Percentiles rank a stretch among this genome's conserved stretches.
phyloP scores from a whole-genome alignment of 2,329 filamentous ascomycete species.

The Aspergillus piperis region DNA sequence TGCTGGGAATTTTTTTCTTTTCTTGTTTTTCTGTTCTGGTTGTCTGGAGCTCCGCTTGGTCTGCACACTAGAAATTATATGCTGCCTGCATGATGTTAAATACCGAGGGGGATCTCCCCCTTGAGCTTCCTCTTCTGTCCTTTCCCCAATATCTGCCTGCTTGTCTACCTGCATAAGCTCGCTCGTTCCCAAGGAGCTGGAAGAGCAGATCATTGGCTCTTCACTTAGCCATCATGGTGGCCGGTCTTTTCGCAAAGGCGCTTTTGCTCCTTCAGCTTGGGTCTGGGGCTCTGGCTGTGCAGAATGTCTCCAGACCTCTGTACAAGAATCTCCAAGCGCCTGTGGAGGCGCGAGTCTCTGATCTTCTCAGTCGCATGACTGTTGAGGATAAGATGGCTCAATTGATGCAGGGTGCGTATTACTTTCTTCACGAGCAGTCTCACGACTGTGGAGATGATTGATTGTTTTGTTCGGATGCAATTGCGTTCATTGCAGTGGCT shows the following conservation, averaged over 20 bases:
- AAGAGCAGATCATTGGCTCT: neutral
- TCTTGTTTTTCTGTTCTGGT: neutral
- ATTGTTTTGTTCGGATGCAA: neutral
- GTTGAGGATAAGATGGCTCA: constrained; percentile 73
- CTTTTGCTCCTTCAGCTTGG: constrained; percentile 31
- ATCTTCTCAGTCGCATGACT: constrained; percentile 72
- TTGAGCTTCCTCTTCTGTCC: neutral
- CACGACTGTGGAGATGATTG: neutral
- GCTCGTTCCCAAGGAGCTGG: neutral
- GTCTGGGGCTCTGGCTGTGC: constrained; percentile 20
- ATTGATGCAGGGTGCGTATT: constrained; percentile 57
- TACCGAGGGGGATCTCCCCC: neutral
- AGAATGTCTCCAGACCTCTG: constrained; percentile 24
- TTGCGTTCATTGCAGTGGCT: neutral
- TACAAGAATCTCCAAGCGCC: constrained; percentile 67
- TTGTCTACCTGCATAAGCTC: neutral
- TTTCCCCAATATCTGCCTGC: neutral
- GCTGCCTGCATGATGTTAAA: neutral
- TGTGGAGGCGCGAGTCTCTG: constrained; percentile 65
- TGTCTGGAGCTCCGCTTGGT: neutral
- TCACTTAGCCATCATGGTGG: constrained; percentile 11
- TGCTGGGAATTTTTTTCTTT: neutral
- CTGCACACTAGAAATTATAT: neutral
- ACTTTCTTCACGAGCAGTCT: neutral
- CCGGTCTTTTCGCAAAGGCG: constrained; percentile 23